Evolutionary conservation across 2,329 filamentous ascomycete species (phyloP), one percentile per base, ranked within the genome.

Genomic region (Alternaria sp.): DNA sequence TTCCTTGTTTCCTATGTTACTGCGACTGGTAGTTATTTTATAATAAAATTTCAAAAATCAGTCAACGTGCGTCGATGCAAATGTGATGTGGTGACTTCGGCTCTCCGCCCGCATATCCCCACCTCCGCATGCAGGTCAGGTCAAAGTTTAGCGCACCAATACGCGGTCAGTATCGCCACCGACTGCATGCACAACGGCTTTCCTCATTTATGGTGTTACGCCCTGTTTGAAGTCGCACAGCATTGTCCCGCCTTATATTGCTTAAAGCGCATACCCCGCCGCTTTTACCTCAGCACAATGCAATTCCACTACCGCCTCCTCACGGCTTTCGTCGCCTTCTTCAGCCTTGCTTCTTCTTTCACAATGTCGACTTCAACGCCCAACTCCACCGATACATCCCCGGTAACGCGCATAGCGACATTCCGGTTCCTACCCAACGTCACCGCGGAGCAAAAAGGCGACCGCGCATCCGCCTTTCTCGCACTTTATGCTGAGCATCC

Each of bases 341-440:
- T 23, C 1, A 10, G 11, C 19, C 11, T 32, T n/a, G 43, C 43
- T 11, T 28, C 17, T 30, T 13, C 54, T 5, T n/a, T 15, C n/a
- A 47, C 32, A 17, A 61, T 58, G 57, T 32, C 56, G 1, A 47
- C 28, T 7, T 40, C 57, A 4, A 50, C 47, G 9, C 55, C 46
- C 5, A 54, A 17, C 7, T 40, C 50, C 3, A 44, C 25, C 11
- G 36, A 40, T 3, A 6, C 46, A 32, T 40, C 40, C 0, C 68
- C 68, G 3, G 65, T 75, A 17, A 74, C 70, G 1, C 64, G 72
- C 30, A 69, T 75, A 54, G 74, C 71, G 36, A 67, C 63, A 11
- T 76, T 75, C 46, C 66, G 65, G 12, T 76, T 75, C 57, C 54
- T 56, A 0, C 54, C 64, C 0, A 50, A 64, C 15, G 65, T 72